Percentiles rank a stretch among this genome's conserved stretches.
Conservation (phyloP, 2,329 filamentous ascomycete species). For the Colletotrichum ledebouriae region DNA sequence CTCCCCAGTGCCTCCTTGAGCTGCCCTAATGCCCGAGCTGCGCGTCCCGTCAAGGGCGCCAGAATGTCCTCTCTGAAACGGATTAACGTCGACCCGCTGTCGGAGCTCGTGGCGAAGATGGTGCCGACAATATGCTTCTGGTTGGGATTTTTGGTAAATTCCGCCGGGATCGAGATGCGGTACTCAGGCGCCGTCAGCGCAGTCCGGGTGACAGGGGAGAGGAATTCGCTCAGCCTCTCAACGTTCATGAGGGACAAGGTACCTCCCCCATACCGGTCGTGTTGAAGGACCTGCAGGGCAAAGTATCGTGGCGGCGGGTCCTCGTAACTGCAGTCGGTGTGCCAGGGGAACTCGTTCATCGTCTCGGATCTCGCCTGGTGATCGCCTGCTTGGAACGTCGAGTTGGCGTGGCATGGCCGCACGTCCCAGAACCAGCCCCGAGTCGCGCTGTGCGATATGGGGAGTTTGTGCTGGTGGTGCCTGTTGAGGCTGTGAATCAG, state of each 20-base stretch:
- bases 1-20: conserved; percentile 44
- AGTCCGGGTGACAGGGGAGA: conserved; percentile 45
- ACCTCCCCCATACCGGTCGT: conserved; percentile 56
- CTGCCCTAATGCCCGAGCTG: conserved; percentile 45
- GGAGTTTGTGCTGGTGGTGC: conserved; percentile 52
- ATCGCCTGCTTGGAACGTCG: conserved; percentile 47
- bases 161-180: conserved; percentile 50
- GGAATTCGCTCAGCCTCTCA: conserved; percentile 45
- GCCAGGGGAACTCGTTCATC: conserved; percentile 58
- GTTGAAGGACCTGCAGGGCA: conserved; percentile 57
- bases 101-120: conserved; percentile 40
- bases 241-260: conserved; percentile 56
- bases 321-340: conserved; percentile 61
- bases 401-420: conserved; percentile 47
- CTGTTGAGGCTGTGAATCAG: conserved; percentile 52
- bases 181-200: conserved; percentile 49
- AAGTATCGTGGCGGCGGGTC: conserved; percentile 53
- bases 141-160: conserved; percentile 51
- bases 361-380: conserved; percentile 57
- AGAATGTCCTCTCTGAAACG: conserved; percentile 52
- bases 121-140: conserved; percentile 45
- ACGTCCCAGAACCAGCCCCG: conserved; percentile 62
- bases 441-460: conserved; percentile 56
- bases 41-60: conserved; percentile 46
- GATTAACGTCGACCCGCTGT: conserved; percentile 43